phyloP scores from a whole-genome alignment of 2,329 filamentous ascomycete genomes.

The Penicillium brasilianum region DNA sequence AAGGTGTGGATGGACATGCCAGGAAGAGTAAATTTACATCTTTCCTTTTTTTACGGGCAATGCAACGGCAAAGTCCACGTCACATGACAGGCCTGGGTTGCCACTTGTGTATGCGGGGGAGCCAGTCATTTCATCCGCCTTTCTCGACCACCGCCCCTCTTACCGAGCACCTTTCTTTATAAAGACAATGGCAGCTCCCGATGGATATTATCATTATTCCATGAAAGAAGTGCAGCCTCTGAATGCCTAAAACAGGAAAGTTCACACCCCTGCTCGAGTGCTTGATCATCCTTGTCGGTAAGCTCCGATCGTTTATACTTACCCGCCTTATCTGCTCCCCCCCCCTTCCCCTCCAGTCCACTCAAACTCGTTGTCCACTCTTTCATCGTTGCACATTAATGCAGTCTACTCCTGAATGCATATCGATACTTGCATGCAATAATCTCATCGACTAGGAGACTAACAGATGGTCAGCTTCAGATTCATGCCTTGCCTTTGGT shows the following conservation, averaged over 20 bases:
- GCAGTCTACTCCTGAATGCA: constrained; percentile 15
- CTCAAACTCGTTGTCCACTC: constrained; percentile 14
- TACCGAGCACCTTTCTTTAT: constrained; percentile 6
- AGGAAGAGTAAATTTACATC: neutral
- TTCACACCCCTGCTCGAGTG: no score
- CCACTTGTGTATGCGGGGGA: constrained; percentile 10
- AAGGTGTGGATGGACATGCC: constrained; percentile 2
- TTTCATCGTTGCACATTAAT: constrained; percentile 12
- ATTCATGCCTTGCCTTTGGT: neutral
- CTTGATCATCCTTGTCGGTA: constrained; percentile 24
- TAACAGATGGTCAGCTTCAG: constrained; percentile 9
- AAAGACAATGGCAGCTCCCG: constrained; percentile 14
- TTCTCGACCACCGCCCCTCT: neutral
- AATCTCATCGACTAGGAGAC: neutral
- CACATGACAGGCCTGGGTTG: constrained; percentile 12
- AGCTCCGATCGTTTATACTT: constrained; percentile 30
- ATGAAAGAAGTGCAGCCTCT: neutral
- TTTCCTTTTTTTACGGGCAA: neutral
- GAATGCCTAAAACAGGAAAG: neutral
- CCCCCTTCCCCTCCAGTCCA: constrained; percentile 14
- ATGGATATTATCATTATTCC: neutral
- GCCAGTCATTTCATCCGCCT: constrained; percentile 5
- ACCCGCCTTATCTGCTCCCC: constrained; percentile 21
- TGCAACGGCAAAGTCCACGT: neutral
- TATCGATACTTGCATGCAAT: constrained; percentile 4